Evolutionary conservation across 2,329 filamentous ascomycete species (phyloP), one percentile per base, ranked within the genome.

Genomic region (Didymella pomorum): DNA sequence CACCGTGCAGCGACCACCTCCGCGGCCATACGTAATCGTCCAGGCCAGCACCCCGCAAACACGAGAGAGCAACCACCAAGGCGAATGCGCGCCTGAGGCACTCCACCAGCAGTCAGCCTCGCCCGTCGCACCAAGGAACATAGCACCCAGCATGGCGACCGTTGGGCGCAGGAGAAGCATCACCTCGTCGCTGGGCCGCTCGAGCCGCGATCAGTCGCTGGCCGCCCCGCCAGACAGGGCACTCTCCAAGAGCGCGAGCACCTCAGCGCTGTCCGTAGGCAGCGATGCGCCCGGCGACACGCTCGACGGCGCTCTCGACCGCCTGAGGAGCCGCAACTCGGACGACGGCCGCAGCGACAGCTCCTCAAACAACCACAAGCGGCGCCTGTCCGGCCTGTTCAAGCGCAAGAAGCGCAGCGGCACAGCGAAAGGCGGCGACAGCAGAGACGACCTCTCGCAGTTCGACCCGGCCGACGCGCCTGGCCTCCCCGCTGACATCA

Each of bases 331-430:
- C 31, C 73, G 78, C 49, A 67, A 66, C 50, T 79, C 78, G n/a
- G 79, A 80, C 43, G 77, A 78, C 52, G 69, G 65, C 39, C 67
- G 69, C 59, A 78, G 76, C 65, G 77, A 78, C 67, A 76, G 75
- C 46, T 80, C 71, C 33, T 70, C 79, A 26, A 69, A 69, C 43
- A 45, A 11, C 29, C 70, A 71, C 51, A 69, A 65, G 58, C 80
- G 77, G 64, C 81, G 82, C 52, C 79, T 87, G 61, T 82, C 84
- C 11, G 84, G 82, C 63, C 72, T 87, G 55, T 79, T 85, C 69
- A 80, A 80, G 56, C 81, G 80, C 63, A 80, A 82, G 65, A 72
- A 71, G 43, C 76, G 71, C 52, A 68, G 71, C 58, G 70, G 8
- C 35, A 39, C 35, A 1, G 35, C 67, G 43, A 70, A 71, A 57